These are phyloP conservation scores for Ophiostoma novo-ulmi DNA, from an alignment of 2,329 filamentous ascomycete genomes.

Conservation along the genomic window DNA sequence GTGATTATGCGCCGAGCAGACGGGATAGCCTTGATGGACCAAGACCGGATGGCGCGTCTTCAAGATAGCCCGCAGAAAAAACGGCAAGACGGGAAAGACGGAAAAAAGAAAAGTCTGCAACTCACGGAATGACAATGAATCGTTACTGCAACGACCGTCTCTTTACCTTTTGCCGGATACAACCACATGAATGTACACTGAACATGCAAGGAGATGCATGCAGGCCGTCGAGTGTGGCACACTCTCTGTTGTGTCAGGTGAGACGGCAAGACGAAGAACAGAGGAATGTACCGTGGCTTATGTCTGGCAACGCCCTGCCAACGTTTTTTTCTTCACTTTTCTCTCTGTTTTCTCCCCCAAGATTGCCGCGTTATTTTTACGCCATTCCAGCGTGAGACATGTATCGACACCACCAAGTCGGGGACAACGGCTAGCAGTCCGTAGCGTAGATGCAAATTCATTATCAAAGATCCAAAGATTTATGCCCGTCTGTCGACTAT, in stretches of 20 bases:
- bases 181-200: neutral
- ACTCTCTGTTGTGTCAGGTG: neutral
- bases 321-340: neutral
- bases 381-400: constrained; percentile 5
- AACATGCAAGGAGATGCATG: constrained; percentile 3
- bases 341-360: neutral
- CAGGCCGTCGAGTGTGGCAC: neutral
- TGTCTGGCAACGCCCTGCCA: constrained; percentile 3
- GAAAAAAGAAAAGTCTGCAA: neutral
- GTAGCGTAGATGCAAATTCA: too few relatives aligned
- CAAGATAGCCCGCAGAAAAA: neutral
- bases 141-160: constrained; percentile 11
- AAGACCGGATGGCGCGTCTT: neutral
- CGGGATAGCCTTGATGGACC: neutral
- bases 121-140: constrained; percentile 7
- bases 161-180: constrained; percentile 10
- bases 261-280: constrained; percentile 4
- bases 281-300: neutral
- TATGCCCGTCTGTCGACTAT: too few relatives aligned
- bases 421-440: neutral
- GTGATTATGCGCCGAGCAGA: neutral
- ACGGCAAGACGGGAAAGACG: neutral
- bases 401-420: neutral
- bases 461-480: too few relatives aligned
- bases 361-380: neutral